Base-by-base conservation (phyloP, 768 basidiomycete species). In the Panaeolus papilionaceus region DNA sequence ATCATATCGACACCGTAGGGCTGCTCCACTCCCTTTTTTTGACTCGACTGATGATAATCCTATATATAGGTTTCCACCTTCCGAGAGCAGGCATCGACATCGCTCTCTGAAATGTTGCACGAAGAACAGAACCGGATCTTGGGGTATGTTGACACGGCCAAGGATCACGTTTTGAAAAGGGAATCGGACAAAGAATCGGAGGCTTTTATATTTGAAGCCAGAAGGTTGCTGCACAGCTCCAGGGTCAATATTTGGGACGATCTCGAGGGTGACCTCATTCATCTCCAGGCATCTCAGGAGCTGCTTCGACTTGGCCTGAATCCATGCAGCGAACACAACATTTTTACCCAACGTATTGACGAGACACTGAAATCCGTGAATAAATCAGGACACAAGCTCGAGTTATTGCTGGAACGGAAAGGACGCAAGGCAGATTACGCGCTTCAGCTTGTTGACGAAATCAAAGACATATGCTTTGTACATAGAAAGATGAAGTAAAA, bases 61-160 rank as follows among this genome's bases (percentile, higher is more conserved):
- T 28, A 37, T 16, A 9, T 58, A 33, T 58, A 58, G 54, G 33
- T 58, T 14, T 28, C 54, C 28, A 33, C 26, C 33, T 58, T 58
- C 54, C 54, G 54, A 7, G 54, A 58, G 33, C 28, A 58, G 33
- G 54, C 28, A 18, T 58, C 54, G 14, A 33, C 26, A 5, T 58
- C 54, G 5, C 54, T 58, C 28, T 11, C 6, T 33, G 33, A 58
- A 58, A 58, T 58, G 54, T 12, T 58, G 11, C 26, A 58, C 8
- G 54, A 58, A 58, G 54, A 58, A 28, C 54, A 58, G n/a, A 58
- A 6, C 54, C 54, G 54, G 26, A 37, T 58, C 54, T 33, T 33
- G 33, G 54, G 54, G 26, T 58, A 58, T 33, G 16, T 58, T 12
- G 54, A 58, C 54, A 58, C 11, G 26, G 11, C 33, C 54, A 58